A percentile compares a stretch with the other conserved stretches of the same genome.
phyloP scores from a whole-genome alignment of 192 early-diverging fungal species.

The Coemansia guatemalensis region DNA sequence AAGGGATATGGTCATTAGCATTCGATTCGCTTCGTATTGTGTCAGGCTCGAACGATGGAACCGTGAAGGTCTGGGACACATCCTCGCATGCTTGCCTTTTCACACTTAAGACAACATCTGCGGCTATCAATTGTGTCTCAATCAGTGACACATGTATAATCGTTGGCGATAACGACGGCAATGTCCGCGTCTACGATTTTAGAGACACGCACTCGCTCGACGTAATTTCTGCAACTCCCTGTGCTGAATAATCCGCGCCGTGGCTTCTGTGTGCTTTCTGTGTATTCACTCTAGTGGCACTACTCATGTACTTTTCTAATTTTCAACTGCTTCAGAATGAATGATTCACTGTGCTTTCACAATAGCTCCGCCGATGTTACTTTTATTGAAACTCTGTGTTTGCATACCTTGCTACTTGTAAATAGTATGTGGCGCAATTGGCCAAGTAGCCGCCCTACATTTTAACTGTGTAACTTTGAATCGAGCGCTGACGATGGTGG shows the following conservation, averaged over 20 bases:
- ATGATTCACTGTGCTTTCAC: neutral
- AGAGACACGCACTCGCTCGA: constrained; percentile 24
- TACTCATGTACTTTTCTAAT: neutral
- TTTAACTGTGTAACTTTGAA: neutral
- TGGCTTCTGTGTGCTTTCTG: too few relatives aligned
- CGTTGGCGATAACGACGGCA: constrained; percentile 82
- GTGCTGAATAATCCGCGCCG: neutral
- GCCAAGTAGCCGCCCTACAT: neutral
- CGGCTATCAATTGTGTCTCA: constrained; percentile 76
- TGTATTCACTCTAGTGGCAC: neutral
- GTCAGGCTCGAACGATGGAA: constrained; percentile 65
- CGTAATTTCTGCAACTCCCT: neutral
- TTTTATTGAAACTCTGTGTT: neutral
- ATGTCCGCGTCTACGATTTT: constrained; percentile 83
- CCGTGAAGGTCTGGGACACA: constrained; percentile 76
- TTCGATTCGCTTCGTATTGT: constrained; percentile 76
- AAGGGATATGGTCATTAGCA: constrained; percentile 80
- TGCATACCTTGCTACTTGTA: neutral
- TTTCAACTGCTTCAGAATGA: neutral
- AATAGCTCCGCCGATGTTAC: neutral
- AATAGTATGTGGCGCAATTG: neutral
- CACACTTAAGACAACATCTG: constrained; percentile 63
- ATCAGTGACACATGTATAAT: constrained; percentile 88
- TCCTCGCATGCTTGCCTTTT: constrained; percentile 67
- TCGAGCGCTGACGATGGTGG: neutral